Evolutionary conservation across 2,329 filamentous ascomycete genomes (phyloP).

Genomic region (Cercospora brassicicola): DNA sequence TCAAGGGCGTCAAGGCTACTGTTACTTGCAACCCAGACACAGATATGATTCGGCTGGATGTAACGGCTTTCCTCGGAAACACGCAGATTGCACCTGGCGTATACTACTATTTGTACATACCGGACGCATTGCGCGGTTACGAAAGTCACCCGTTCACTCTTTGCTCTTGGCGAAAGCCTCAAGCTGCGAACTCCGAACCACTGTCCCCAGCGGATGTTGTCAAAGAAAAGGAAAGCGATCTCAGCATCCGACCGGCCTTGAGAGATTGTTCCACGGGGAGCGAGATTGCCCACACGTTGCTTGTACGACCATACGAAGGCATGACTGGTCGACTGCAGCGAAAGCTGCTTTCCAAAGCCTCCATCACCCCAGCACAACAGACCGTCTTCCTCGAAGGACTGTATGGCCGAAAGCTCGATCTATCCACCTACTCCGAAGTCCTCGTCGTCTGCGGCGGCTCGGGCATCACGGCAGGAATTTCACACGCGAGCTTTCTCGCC

Average conservation of each 20-base stretch:
- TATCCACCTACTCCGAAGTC: slow-evolving; percentile 45
- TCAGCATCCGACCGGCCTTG: slow-evolving; percentile 14
- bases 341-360: slow-evolving; percentile 34
- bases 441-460: slow-evolving; percentile 52
- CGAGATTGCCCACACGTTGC: slow-evolving; percentile 44
- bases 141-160: slow-evolving; percentile 56
- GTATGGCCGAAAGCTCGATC: slow-evolving; percentile 47
- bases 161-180: slow-evolving; percentile 31
- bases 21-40: slow-evolving; percentile 48
- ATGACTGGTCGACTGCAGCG: slow-evolving; percentile 52
- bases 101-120: slow-evolving; percentile 55
- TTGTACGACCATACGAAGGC: slow-evolving; percentile 54
- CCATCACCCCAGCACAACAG: slow-evolving; percentile 32
- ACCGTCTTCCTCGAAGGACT: slow-evolving; percentile 53
- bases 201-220: slow-evolving; percentile 1
- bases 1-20: slow-evolving; percentile 36
- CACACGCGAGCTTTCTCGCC: slow-evolving; percentile 25
- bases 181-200: background rate
- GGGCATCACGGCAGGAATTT: slow-evolving; percentile 49
- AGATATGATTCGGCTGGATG: slow-evolving; percentile 51
- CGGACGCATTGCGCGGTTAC: slow-evolving; percentile 47
- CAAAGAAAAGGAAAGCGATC: slow-evolving; percentile 13
- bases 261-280: background rate
- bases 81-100: slow-evolving; percentile 47
- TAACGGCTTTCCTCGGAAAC: slow-evolving; percentile 40